Evolutionary conservation across 108 stramenopile genomes (phyloP), one percentile per base, ranked within the genome.

Genomic region (Seminavis robusta): DNA sequence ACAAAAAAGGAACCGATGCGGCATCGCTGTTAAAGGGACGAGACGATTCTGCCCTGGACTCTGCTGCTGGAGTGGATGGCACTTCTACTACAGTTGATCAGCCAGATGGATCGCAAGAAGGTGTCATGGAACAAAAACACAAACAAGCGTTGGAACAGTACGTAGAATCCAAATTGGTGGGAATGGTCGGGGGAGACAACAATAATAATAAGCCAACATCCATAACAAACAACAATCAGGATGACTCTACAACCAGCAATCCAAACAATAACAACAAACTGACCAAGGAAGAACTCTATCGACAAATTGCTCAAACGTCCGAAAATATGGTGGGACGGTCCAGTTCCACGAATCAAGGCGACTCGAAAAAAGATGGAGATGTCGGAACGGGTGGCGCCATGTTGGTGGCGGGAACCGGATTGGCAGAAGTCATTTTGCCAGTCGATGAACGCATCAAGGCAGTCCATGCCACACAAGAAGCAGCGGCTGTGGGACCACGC

Each of bases 341-440:
- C 0, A 33, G 25, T 20, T 9, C 45, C 45, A 19, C 4, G 27
- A 32, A 1, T n/a, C n/a, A n/a, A n/a, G n/a, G n/a, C 10, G 29
- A 56, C 1, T 31, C 38, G 16, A n/a, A 11, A 16, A 32, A 52
- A 9, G 13, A 28, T 44, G 62, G 24, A 1, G 47, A 63, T 30
- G 37, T 28, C 20, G 54, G 11, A 30, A 26, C 42, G 24, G 55
- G 46, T 2, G 61, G 37, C 31, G 64, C 54, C 5, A 50, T 65
- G 7, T 49, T 65, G 32, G 62, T 63, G 19, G 55, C 43, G 13
- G 64, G 64, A 21, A 56, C 64, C 6, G 64, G 64, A 0, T 47
- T 65, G 23, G 64, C 64, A 11, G 64, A 65, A 65, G 64, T 65
- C 6, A 56, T 65, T 7, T 56, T 65, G 30, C 64, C 64, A n/a